Percentiles rank a stretch among this genome's conserved stretches.
Conservation (phyloP, 2,329 filamentous ascomycete species). For the Cytospora schulzeri region DNA sequence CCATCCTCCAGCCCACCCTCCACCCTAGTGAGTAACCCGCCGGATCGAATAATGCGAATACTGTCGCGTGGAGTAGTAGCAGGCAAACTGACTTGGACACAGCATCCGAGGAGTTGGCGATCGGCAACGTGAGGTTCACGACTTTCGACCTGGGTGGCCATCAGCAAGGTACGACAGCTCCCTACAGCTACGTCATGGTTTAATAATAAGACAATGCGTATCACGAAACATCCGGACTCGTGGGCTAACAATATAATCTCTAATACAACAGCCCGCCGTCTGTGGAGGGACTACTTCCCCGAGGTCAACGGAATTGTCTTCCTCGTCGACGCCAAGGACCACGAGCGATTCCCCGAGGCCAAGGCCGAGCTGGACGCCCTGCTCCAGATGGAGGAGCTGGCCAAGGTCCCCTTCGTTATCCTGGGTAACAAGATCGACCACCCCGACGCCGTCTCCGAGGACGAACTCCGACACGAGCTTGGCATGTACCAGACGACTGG, state of each 20-base stretch:
- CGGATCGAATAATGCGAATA: not conserved
- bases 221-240: not conserved
- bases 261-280: slow-evolving; percentile 71
- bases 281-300: slow-evolving; percentile 97
- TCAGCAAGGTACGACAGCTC: slow-evolving; percentile 71
- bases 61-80: too few relatives aligned
- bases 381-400: slow-evolving; percentile 93
- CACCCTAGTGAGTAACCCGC: slow-evolving; percentile 72
- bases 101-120: slow-evolving; percentile 90
- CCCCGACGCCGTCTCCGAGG: slow-evolving; percentile 91
- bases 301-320: slow-evolving; percentile 97
- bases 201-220: not conserved
- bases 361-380: slow-evolving; percentile 97
- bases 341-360: slow-evolving; percentile 89
- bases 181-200: not conserved
- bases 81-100: slow-evolving; percentile 27
- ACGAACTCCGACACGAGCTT: slow-evolving; percentile 88
- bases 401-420: slow-evolving; percentile 93
- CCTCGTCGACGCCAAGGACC: slow-evolving; percentile 95
- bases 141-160: slow-evolving; percentile 93
- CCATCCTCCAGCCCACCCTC: slow-evolving; percentile 85
- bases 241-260: slow-evolving; percentile 19
- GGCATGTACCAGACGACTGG: slow-evolving; percentile 95
- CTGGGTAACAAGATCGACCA: slow-evolving; percentile 99
- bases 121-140: slow-evolving; percentile 91